Base-by-base conservation (phyloP, 208 protist species). In the Leishmania braziliensis region DNA sequence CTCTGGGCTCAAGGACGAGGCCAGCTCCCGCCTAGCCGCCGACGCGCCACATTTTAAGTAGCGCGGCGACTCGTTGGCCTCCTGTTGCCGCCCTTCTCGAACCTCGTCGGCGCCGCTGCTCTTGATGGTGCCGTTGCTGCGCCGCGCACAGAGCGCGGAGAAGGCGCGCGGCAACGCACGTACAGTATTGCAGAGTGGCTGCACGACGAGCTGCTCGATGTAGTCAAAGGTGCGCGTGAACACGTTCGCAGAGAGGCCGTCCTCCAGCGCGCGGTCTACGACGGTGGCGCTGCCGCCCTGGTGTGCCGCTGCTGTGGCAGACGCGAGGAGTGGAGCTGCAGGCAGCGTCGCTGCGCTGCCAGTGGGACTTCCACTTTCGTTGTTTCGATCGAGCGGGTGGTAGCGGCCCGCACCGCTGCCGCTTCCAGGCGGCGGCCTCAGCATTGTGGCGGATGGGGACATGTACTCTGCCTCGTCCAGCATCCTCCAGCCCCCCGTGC, bases 191-290 rank as follows among this genome's bases (percentile, higher is more conserved):
- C 60, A 78, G 3, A 81, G 4, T 71, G 71, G 75, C 82, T 81
- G 76, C 82, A 50, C 70, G 10, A 51, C 74, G 3, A 80, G 77
- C 10, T 81, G 80, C 74, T 89, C 48, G 33, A 75, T 39, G 39
- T 86, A 58, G 58, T 89, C 85, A 23, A 83, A 81, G 0, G 80
- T 73, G 48, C 75, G 82, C 20, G 85, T 75, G 68, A 77, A 29
- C 14, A 71, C 39, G 71, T 82, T 73, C 58, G 85, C 82, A 29
- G 80, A 77, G 58, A 89, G 71, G 8, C 69, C 36, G 60, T 79
- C 84, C 48, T 85, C 84, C 8, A 85, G 53, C 33, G 53, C 29
- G n/a, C 70, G 50, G 58, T 4, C 29, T 29, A 77, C 33, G 66
- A 23, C 63, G 54, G 23, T 18, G 18, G 36, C 39, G 75, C 62